A percentile compares a stretch with the other conserved stretches of the same genome.
These are phyloP conservation scores for Hyphodiscus sp. DNA, from an alignment of 2,329 filamentous ascomycete species.

Conservation along the genomic window DNA sequence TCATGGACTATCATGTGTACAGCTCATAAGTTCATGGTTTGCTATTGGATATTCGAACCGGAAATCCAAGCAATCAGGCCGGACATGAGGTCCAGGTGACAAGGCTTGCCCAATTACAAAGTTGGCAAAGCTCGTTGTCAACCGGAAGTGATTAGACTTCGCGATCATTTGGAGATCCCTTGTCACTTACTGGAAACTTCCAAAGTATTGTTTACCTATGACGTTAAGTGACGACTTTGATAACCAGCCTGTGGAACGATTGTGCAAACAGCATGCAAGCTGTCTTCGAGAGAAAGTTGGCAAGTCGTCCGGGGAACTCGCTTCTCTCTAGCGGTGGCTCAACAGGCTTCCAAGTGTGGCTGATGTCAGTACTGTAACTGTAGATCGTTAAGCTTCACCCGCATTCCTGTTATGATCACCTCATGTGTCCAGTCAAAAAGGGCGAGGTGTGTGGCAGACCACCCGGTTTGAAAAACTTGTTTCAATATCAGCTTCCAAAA, in stretches of 20 bases:
- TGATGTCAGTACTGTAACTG: background rate
- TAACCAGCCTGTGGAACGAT: too few relatives aligned
- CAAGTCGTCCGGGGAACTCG: constrained; percentile 2
- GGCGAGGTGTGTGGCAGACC: background rate
- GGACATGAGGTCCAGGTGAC: background rate
- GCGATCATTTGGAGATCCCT: background rate
- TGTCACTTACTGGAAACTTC: background rate
- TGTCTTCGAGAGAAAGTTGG: constrained; percentile 1
- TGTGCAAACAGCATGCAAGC: background rate
- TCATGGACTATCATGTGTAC: constrained; percentile 2
- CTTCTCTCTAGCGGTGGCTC: background rate
- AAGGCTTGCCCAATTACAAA: background rate
- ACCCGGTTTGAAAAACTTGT: background rate
- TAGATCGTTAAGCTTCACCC: background rate
- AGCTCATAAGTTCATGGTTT: background rate
- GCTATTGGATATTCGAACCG: background rate
- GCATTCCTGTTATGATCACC: background rate
- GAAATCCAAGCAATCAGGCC: background rate
- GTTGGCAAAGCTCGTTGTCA: background rate
- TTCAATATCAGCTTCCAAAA: background rate
- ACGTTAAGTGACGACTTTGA: too few relatives aligned
- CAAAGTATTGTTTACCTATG: too few relatives aligned
- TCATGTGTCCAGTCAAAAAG: background rate
- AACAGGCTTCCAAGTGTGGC: constrained; percentile 7
- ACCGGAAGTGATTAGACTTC: background rate